A percentile compares a stretch with the other conserved stretches of the same genome.
These are phyloP conservation scores for Mortierella sp. DNA, from an alignment of 371 early-diverging fungal species.

Conservation along the genomic window DNA sequence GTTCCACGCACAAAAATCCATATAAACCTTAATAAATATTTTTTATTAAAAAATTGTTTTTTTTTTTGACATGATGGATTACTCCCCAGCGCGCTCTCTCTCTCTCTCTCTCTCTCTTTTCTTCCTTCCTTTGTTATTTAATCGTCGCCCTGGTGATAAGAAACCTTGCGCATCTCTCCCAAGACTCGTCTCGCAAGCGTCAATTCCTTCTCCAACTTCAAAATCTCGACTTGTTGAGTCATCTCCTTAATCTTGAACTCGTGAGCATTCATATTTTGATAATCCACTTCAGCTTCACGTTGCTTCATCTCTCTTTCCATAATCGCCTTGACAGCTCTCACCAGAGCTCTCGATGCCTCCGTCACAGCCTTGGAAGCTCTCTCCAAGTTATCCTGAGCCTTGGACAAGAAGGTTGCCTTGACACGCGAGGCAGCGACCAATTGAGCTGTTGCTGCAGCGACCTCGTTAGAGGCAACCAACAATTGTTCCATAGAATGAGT, in stretches of 20 bases:
- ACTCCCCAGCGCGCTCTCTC: too few relatives aligned
- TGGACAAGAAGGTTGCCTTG: slow-evolving; percentile 91
- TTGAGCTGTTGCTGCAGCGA: slow-evolving; percentile 95
- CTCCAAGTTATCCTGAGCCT: slow-evolving; percentile 93
- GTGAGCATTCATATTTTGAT: slow-evolving; percentile 83
- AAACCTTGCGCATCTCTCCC: slow-evolving; percentile 91
- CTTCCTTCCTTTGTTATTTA: slow-evolving; percentile 1
- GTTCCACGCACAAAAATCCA: too few relatives aligned
- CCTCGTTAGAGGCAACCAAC: slow-evolving; percentile 96
- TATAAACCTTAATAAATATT: too few relatives aligned
- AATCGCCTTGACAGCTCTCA: slow-evolving; percentile 90
- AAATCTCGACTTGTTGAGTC: slow-evolving; percentile 97
- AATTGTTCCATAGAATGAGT: slow-evolving; percentile 93
- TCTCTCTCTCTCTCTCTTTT: too few relatives aligned
- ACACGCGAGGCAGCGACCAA: slow-evolving; percentile 97
- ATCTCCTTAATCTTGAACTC: slow-evolving; percentile 97
- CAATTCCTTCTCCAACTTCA: slow-evolving; percentile 94
- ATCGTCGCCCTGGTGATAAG: slow-evolving; percentile 72
- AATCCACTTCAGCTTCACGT: slow-evolving; percentile 72
- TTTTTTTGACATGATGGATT: too few relatives aligned
- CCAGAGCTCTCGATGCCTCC: slow-evolving; percentile 91
- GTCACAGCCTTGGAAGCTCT: slow-evolving; percentile 93
- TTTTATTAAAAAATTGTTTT: too few relatives aligned
- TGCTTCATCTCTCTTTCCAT: slow-evolving; percentile 79
- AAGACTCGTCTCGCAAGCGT: slow-evolving; percentile 86